Conservation (phyloP, 2,329 filamentous ascomycete genomes). For the Fusarium albidum region DNA sequence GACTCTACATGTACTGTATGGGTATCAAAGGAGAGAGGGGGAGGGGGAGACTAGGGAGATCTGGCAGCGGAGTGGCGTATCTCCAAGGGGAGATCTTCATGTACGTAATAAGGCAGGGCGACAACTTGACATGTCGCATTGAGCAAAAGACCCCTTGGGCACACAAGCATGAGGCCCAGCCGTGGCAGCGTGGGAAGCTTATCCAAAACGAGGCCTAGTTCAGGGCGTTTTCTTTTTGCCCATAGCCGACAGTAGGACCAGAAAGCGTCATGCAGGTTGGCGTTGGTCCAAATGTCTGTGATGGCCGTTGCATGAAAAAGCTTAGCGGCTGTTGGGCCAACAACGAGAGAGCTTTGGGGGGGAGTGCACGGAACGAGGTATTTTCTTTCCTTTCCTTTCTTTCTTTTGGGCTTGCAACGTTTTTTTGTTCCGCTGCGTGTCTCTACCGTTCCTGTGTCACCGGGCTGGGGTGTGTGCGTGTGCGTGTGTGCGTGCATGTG, state of each 20-base stretch:
- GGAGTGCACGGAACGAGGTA: constrained; percentile 2
- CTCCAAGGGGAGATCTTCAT: constrained; percentile 1
- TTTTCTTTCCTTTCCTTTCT: constrained; percentile 2
- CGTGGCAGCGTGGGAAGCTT: constrained; percentile 15
- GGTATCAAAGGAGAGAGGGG: neutral
- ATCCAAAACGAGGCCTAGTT: neutral
- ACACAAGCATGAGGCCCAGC: constrained; percentile 15
- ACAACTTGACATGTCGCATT: constrained; percentile 16
- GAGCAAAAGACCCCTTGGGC: neutral
- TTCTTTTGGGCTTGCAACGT: constrained; percentile 16
- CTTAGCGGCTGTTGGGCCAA: constrained; percentile 28
- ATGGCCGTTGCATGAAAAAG: constrained; percentile 26
- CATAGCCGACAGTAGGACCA: neutral
- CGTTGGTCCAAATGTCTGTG: constrained; percentile 29
- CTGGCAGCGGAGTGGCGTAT: constrained; percentile 4
- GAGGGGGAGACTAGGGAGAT: neutral
- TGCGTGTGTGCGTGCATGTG: no score
- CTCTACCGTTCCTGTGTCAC: constrained; percentile 17
- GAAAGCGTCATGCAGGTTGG: constrained; percentile 27
- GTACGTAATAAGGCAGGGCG: constrained; percentile 10
- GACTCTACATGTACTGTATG: neutral
- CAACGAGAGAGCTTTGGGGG: constrained; percentile 15
- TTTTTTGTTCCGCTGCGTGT: neutral
- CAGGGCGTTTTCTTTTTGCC: neutral
- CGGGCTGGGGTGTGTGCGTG: no score